phyloP scores from a whole-genome alignment of 2,329 filamentous ascomycete genomes.

The Lachnellula subtilissima region DNA sequence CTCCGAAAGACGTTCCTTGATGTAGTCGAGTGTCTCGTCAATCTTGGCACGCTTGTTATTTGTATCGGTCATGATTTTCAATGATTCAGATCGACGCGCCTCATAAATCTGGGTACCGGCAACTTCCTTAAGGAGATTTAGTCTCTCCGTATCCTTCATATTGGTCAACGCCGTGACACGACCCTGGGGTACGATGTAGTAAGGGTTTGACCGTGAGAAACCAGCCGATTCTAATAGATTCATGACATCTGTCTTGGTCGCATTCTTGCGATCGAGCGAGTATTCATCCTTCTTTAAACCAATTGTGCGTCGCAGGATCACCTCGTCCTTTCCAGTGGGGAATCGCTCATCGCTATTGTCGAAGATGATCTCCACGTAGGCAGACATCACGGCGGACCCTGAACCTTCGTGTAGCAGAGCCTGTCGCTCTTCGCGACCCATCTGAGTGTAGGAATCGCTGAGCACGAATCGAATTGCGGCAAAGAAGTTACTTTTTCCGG shows the following conservation, averaged over 20 bases:
- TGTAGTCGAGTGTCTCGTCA: conserved; percentile 85
- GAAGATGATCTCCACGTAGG: conserved; percentile 99
- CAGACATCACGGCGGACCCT: conserved; percentile 95
- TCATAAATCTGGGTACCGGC: conserved; percentile 97
- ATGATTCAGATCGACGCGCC: conserved; percentile 79
- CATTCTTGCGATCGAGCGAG: conserved; percentile 93
- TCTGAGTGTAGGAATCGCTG: conserved; percentile 93
- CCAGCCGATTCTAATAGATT: conserved; percentile 93
- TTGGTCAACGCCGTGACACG: conserved; percentile 94
- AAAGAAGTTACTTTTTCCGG: conserved; percentile 99
- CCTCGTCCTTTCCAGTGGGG: conserved; percentile 84
- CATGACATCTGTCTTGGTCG: conserved; percentile 89
- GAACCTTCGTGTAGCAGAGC: conserved; percentile 96
- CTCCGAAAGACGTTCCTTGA: conserved; percentile 82
- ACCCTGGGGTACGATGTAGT: conserved; percentile 98
- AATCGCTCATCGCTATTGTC: conserved; percentile 97
- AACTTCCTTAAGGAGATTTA: conserved; percentile 94
- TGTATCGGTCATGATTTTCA: conserved; percentile 96
- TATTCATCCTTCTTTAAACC: conserved; percentile 98
- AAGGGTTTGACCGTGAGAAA: conserved; percentile 95
- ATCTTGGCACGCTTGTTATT: conserved; percentile 94
- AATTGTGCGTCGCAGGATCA: conserved; percentile 88
- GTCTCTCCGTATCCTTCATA: conserved; percentile 92
- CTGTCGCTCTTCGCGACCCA: conserved; percentile 93
- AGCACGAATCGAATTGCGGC: conserved; percentile 97